Percentiles rank a stretch among this genome's conserved stretches.
phyloP scores from a whole-genome alignment of 1,284 basidiomycete species.

The Termitomyces sp. region DNA sequence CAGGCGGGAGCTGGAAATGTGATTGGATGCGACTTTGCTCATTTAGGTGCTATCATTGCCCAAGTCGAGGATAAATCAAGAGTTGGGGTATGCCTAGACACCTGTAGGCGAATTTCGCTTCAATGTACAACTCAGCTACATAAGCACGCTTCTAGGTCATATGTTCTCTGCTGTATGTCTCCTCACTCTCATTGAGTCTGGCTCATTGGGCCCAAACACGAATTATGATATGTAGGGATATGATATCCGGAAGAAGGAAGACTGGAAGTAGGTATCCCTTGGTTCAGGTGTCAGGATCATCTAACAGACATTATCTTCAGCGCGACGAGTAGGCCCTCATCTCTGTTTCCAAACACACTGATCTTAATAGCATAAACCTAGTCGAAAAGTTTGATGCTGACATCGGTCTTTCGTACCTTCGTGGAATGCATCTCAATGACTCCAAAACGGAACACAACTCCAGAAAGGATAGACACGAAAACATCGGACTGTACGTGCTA shows the following conservation, averaged over 20 bases:
- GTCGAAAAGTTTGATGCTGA: slow-evolving; percentile 61
- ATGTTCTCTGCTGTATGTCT: slow-evolving; percentile 67
- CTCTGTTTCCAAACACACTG: not conserved
- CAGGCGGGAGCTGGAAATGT: slow-evolving; percentile 81
- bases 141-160: slow-evolving; percentile 49
- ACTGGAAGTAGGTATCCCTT: slow-evolving; percentile 53
- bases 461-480: slow-evolving; percentile 78
- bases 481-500: slow-evolving; percentile 62
- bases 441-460: slow-evolving; percentile 63
- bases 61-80: slow-evolving; percentile 71
- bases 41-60: slow-evolving; percentile 67
- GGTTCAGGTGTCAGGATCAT: not conserved
- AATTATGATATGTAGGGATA: slow-evolving; percentile 50
- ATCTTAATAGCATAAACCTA: slow-evolving; percentile 17
- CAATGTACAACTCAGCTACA: not conserved
- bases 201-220: not conserved
- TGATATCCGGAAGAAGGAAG: slow-evolving; percentile 65
- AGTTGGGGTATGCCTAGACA: slow-evolving; percentile 83
- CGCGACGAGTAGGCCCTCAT: slow-evolving; percentile 31
- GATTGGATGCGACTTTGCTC: slow-evolving; percentile 67
- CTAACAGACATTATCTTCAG: slow-evolving; percentile 8
- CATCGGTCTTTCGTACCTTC: slow-evolving; percentile 69
- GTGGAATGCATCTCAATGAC: slow-evolving; percentile 84
- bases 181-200: not conserved
- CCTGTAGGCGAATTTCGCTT: slow-evolving; percentile 45